Conservation (phyloP, 371 early-diverging fungal genomes). For the Choanephora cucurbitarum region DNA sequence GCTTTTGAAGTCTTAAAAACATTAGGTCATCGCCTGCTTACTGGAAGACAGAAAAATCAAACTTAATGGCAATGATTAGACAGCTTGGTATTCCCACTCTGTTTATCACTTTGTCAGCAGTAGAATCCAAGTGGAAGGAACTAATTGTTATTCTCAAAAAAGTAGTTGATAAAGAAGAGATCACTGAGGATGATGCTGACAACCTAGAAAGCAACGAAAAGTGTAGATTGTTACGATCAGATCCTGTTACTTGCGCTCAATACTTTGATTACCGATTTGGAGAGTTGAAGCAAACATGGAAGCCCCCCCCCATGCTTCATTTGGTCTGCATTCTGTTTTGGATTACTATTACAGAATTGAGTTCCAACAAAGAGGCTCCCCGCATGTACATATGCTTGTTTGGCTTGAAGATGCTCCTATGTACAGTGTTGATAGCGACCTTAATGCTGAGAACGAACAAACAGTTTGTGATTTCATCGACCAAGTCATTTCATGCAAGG, state of each 20-base stretch:
- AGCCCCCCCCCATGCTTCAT: slow-evolving; percentile 2
- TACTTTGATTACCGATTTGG: slow-evolving; percentile 12
- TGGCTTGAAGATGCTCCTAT: slow-evolving; percentile 5
- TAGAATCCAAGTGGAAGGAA: slow-evolving; percentile 12
- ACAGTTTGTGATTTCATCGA: background rate
- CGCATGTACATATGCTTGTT: background rate
- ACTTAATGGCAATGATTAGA: slow-evolving; percentile 10
- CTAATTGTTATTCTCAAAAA: slow-evolving; percentile 4
- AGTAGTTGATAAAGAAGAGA: slow-evolving; percentile 5
- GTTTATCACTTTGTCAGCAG: slow-evolving; percentile 11
- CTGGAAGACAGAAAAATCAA: slow-evolving; percentile 9
- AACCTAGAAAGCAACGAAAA: background rate
- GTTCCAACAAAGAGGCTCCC: slow-evolving; percentile 10
- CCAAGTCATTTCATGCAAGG: background rate
- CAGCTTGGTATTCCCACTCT: slow-evolving; percentile 10
- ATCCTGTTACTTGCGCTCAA: slow-evolving; percentile 8
- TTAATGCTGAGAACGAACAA: background rate
- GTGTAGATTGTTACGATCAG: slow-evolving; percentile 5
- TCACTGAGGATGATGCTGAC: background rate
- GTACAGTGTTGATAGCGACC: background rate
- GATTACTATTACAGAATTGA: slow-evolving; percentile 10
- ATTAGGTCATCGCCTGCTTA: slow-evolving; percentile 8
- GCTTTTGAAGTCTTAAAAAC: slow-evolving; percentile 9
- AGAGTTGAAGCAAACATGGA: slow-evolving; percentile 12
- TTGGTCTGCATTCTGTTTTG: background rate